phyloP scores from a whole-genome alignment of 169 alveolate genomes.

The Cyclospora cayetanensis region DNA sequence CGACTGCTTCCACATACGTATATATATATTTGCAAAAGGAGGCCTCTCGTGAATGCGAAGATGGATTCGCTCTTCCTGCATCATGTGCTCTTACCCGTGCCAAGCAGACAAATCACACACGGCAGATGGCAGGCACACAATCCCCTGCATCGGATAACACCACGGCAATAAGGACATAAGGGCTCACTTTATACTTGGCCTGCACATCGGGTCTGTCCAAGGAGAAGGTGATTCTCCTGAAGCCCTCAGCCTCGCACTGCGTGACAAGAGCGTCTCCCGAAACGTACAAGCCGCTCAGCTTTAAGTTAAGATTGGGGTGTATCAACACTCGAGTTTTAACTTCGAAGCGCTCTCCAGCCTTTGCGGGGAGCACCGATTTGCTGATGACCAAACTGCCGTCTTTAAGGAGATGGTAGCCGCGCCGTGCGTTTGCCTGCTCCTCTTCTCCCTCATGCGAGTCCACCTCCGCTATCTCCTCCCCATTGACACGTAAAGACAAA shows the following conservation, averaged over 20 bases:
- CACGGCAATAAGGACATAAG: neutral
- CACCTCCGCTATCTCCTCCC: slow-evolving; percentile 71
- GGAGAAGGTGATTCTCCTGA: slow-evolving; percentile 90
- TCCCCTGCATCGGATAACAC: too few species aligned
- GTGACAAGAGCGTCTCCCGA: slow-evolving; percentile 89
- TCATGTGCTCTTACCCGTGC: too few species aligned
- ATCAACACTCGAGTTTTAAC: slow-evolving; percentile 76
- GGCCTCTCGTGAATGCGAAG: too few species aligned
- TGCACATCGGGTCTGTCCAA: slow-evolving; percentile 94
- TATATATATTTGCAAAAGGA: too few species aligned
- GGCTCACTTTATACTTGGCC: slow-evolving; percentile 80
- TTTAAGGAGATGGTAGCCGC: slow-evolving; percentile 71
- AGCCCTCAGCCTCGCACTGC: slow-evolving; percentile 95
- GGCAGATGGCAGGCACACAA: too few species aligned
- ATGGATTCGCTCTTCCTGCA: too few species aligned
- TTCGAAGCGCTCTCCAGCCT: slow-evolving; percentile 72
- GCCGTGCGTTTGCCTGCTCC: slow-evolving; percentile 61
- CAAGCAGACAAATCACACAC: too few species aligned
- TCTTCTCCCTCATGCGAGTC: neutral
- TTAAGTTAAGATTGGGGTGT: slow-evolving; percentile 74
- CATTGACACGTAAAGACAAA: slow-evolving; percentile 82
- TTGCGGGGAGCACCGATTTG: slow-evolving; percentile 66
- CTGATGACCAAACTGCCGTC: slow-evolving; percentile 74
- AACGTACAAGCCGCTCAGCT: slow-evolving; percentile 81
- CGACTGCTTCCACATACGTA: too few species aligned